Evolutionary conservation across 2,329 filamentous ascomycete species (phyloP), one percentile per base, ranked within the genome.

Genomic region (Juglanconis oblonga): DNA sequence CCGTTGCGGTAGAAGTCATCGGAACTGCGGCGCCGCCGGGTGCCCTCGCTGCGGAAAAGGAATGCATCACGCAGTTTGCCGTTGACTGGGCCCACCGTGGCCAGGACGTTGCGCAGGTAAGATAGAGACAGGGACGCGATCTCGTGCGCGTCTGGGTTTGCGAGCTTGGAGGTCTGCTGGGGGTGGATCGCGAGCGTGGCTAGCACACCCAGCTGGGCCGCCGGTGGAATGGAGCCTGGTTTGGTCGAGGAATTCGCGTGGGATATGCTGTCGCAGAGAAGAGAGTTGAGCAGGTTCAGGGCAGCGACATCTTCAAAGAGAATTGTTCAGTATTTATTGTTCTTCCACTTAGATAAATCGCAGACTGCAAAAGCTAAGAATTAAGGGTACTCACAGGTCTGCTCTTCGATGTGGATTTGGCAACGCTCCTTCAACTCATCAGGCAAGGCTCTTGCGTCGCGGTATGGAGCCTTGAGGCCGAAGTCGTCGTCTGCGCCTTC

Each of bases 181-280:
- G 94, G 94, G 68, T 97, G 92, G 13, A 95, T 83, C n/a, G 88
- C 74, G n/a, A 97, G 79, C 1, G 91, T 95, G 48, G 82, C 86
- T n/a, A 92, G 82, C 8, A 97, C 79, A 7, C 90, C 87, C 31
- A 98, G 79, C 65, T 94, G 87, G 59, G 85, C 83, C 0, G 89
- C 81, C 2, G 89, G 85, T 1, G 94, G 90, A 17, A 92, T 75
- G 60, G 83, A 83, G 10, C 84, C 83, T 1, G 85, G 78, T 36
- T 74, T 75, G 10, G 69, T 33, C 32, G 48, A 51, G 55, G 49
- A 61, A 42, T 13, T 49, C 32, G 51, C 63, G 57, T 58, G 69
- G 6, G 74, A 73, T 68, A 71, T 68, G 58, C 85, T 83, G 13
- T 85, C 79, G 2, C 76, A 79, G n/a, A 89, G 76, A n/a, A 87